Evolutionary conservation across 352 stramenopile genomes (phyloP).

Genomic region (Pythium insidiosum): DNA sequence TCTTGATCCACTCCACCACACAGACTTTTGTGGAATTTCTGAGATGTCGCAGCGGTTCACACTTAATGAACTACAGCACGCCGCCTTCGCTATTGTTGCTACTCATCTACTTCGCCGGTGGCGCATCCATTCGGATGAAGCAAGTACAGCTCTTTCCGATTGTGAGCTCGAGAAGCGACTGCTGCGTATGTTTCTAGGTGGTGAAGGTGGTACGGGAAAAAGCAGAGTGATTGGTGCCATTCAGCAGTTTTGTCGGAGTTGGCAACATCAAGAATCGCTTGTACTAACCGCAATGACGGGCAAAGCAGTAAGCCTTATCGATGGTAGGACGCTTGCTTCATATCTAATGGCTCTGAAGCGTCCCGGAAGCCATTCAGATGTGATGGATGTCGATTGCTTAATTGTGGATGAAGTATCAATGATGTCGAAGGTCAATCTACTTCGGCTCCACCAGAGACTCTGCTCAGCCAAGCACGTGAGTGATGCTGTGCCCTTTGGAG

Average conservation of each 20-base stretch:
- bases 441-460: background rate
- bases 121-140: too few relatives aligned
- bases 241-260: background rate
- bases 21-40: too few relatives aligned
- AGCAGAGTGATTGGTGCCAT: slow-evolving; percentile 3
- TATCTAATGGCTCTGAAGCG: slow-evolving; percentile 3
- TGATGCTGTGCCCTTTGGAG: background rate
- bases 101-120: background rate
- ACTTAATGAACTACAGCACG: slow-evolving; percentile 1
- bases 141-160: too few relatives aligned
- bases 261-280: background rate
- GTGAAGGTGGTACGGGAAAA: slow-evolving; percentile 1
- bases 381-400: background rate
- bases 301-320: slow-evolving; percentile 11
- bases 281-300: slow-evolving; percentile 5
- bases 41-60: too few relatives aligned
- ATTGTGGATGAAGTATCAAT: background rate
- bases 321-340: slow-evolving; percentile 2
- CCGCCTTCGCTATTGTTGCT: background rate
- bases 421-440: background rate
- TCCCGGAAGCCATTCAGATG: background rate
- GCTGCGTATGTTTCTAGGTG: slow-evolving; percentile 1
- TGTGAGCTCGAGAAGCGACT: too few relatives aligned
- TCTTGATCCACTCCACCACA: too few relatives aligned
- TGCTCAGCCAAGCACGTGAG: background rate